A percentile compares a stretch with the other conserved stretches of the same genome.
Evolutionary conservation across 1,284 basidiomycete genomes (phyloP).

Genomic region (Prillingera fragicola): DNA sequence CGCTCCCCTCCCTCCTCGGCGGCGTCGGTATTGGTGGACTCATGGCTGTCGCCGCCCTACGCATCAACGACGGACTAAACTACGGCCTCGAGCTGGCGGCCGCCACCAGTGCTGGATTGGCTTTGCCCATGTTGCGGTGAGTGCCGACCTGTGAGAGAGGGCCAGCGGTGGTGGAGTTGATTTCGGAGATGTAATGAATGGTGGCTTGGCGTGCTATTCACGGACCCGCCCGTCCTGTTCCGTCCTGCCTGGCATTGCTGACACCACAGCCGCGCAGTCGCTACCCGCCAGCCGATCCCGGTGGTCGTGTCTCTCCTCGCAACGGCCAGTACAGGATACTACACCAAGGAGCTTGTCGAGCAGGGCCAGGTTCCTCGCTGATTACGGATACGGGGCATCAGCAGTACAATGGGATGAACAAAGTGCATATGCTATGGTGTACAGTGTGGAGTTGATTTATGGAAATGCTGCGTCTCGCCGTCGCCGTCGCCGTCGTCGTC

Average conservation of each 20-base stretch:
- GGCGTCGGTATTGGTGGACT: conserved; percentile 28
- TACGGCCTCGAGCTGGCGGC: conserved; percentile 32
- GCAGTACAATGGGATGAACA: too few relatives aligned
- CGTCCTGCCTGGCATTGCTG: too few relatives aligned
- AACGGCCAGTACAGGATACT: conserved; percentile 29
- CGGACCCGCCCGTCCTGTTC: too few relatives aligned
- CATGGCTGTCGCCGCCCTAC: conserved; percentile 33
- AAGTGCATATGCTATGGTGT: neutral
- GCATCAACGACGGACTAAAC: conserved; percentile 34
- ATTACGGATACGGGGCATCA: too few relatives aligned
- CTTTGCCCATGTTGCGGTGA: conserved; percentile 7
- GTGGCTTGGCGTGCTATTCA: neutral
- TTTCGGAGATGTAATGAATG: neutral
- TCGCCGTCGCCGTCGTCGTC: neutral
- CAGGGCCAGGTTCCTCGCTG: too few relatives aligned
- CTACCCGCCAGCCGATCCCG: conserved; percentile 25
- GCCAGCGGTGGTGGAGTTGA: neutral
- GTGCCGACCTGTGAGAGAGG: neutral
- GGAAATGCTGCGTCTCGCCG: neutral
- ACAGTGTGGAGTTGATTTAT: neutral
- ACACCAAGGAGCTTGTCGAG: too few relatives aligned
- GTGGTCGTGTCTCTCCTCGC: conserved; percentile 24
- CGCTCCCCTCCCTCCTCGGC: conserved; percentile 27
- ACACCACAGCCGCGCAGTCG: conserved; percentile 23
- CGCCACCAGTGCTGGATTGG: conserved; percentile 12